These are phyloP conservation scores for Leishmania braziliensis DNA, from an alignment of 208 protist genomes.

Conservation along the genomic window DNA sequence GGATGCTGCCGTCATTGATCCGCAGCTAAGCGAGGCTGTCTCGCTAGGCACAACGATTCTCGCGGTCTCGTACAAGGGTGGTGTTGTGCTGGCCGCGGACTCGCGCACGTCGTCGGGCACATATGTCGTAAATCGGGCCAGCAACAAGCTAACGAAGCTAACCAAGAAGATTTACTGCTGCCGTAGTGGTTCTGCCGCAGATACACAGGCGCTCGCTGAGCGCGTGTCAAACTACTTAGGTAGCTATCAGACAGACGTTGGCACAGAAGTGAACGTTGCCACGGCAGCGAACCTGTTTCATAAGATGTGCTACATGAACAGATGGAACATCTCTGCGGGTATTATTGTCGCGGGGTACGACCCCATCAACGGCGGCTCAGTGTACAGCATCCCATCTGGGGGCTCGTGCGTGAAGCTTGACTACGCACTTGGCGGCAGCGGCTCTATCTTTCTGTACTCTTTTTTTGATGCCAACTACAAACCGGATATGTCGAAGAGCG, in stretches of 20 bases:
- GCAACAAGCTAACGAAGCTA: slow-evolving; percentile 98
- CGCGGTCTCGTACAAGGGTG: slow-evolving; percentile 96
- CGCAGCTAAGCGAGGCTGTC: slow-evolving; percentile 83
- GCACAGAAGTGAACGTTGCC: slow-evolving; percentile 88
- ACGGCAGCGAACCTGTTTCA: slow-evolving; percentile 97
- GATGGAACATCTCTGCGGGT: slow-evolving; percentile 95
- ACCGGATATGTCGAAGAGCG: slow-evolving; percentile 96
- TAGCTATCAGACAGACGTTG: slow-evolving; percentile 91
- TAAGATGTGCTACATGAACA: slow-evolving; percentile 97
- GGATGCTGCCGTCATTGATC: slow-evolving; percentile 79
- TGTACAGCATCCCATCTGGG: slow-evolving; percentile 97
- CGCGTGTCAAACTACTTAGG: slow-evolving; percentile 93
- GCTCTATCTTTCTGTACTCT: slow-evolving; percentile 98
- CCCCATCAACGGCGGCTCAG: slow-evolving; percentile 93
- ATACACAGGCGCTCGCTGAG: slow-evolving; percentile 97
- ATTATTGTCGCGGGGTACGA: slow-evolving; percentile 99
- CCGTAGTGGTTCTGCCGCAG: slow-evolving; percentile 98
- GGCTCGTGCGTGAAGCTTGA: slow-evolving; percentile 94
- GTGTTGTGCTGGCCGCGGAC: slow-evolving; percentile 97
- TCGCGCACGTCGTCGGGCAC: slow-evolving; percentile 96
- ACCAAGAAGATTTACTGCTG: slow-evolving; percentile 97
- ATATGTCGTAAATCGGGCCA: slow-evolving; percentile 97
- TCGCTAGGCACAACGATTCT: slow-evolving; percentile 98
- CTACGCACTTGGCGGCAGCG: slow-evolving; percentile 96
- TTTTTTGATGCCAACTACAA: slow-evolving; percentile 98